These are phyloP conservation scores for Zymoseptoria pseudotritici DNA, from an alignment of 2,329 filamentous ascomycete genomes.

Conservation along the genomic window DNA sequence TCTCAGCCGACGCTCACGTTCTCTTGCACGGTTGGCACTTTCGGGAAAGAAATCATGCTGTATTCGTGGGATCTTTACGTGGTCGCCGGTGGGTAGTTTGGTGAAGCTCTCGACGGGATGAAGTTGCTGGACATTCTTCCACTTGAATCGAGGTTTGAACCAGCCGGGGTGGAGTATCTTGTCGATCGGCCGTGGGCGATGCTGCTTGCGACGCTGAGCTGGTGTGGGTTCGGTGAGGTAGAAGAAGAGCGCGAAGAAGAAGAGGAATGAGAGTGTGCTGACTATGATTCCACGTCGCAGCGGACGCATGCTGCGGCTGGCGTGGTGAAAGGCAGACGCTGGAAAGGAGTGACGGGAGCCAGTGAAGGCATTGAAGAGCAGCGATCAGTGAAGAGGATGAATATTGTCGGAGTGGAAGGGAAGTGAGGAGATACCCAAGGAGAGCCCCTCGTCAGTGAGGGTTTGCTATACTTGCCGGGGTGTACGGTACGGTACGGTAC, in stretches of 20 bases:
- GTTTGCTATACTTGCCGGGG: neutral
- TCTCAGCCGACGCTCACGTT: slow-evolving; percentile 56
- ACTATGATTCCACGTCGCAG: neutral
- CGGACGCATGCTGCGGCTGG: neutral
- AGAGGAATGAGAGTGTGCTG: neutral
- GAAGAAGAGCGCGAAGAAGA: slow-evolving; percentile 1
- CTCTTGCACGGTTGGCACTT: slow-evolving; percentile 49
- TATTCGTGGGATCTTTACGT: slow-evolving; percentile 64
- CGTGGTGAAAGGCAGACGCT: neutral
- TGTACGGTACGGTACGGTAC: neutral
- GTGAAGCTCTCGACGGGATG: slow-evolving; percentile 74
- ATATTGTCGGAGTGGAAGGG: neutral
- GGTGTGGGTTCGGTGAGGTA: neutral
- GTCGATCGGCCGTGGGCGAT: slow-evolving; percentile 9
- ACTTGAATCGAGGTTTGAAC: slow-evolving; percentile 24
- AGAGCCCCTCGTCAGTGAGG: neutral
- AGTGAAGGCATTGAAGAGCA: neutral
- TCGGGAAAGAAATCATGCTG: slow-evolving; percentile 66
- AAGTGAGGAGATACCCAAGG: neutral
- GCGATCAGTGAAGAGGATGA: neutral
- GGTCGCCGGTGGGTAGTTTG: slow-evolving; percentile 61
- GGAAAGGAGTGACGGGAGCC: neutral
- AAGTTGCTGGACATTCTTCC: slow-evolving; percentile 24
- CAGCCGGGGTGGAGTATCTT: slow-evolving; percentile 19
- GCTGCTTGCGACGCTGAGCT: neutral